A percentile compares a stretch with the other conserved stretches of the same genome.
Conservation (phyloP, 2,329 filamentous ascomycete genomes). For the Leptographium procerum region DNA sequence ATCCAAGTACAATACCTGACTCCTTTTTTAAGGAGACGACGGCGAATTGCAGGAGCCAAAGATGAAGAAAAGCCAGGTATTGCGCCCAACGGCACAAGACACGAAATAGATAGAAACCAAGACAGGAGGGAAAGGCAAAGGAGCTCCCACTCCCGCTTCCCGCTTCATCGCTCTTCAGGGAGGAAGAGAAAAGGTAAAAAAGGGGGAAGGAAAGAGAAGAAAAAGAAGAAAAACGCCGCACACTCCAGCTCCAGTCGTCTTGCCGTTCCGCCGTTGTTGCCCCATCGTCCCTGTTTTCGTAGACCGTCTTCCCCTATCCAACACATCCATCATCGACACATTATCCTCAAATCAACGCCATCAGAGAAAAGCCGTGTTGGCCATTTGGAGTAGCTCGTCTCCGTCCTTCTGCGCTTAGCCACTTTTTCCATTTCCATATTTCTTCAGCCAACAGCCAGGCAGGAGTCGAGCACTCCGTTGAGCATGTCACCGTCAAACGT, state of each 20-base stretch:
- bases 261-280: not conserved
- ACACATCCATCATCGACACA: not conserved
- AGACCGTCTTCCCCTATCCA: not conserved
- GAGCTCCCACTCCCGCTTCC: not conserved
- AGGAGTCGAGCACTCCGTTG: constrained; percentile 45
- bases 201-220: too few relatives aligned
- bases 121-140: not conserved
- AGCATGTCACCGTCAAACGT: constrained; percentile 38
- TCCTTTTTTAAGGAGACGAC: not conserved
- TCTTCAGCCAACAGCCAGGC: constrained; percentile 32
- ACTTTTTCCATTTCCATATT: not conserved
- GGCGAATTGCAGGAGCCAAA: not conserved
- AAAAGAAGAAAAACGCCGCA: not conserved
- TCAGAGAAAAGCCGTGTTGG: too few relatives aligned
- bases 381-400: not conserved
- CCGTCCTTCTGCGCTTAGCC: not conserved
- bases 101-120: not conserved
- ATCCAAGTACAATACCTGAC: not conserved
- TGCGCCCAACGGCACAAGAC: not conserved
- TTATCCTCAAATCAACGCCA: too few relatives aligned
- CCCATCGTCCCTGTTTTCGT: not conserved
- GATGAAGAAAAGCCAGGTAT: not conserved
- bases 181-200: not conserved
- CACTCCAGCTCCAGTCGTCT: not conserved
- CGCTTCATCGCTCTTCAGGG: not conserved